Conservation (phyloP, 176 grass and related monocot species). For the Themeda triandra region DNA sequence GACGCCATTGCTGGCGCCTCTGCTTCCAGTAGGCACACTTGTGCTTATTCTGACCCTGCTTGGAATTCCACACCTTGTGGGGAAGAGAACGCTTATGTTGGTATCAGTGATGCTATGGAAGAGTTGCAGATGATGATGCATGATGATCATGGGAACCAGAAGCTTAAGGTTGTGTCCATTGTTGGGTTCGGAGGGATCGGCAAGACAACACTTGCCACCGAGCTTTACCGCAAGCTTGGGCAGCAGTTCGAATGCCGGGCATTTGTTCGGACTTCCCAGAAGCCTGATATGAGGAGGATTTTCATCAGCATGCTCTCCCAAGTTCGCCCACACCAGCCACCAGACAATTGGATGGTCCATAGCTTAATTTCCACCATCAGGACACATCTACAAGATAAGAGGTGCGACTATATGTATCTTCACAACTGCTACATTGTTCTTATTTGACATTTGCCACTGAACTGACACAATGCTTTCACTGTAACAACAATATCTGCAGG, state of each 20-base stretch:
- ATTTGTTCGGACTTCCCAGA: not conserved
- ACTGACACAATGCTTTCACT: not conserved
- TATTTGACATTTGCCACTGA: too few relatives aligned
- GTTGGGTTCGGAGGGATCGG: conserved; percentile 14
- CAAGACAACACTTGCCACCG: not conserved
- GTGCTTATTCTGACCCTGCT: not conserved
- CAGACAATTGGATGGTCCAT: not conserved
- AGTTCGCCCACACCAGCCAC: not conserved
- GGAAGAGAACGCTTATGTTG: not conserved
- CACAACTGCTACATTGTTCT: too few relatives aligned
- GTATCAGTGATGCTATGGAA: not conserved
- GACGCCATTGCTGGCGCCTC: too few relatives aligned
- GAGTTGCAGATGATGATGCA: not conserved
- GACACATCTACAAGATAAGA: conserved; percentile 33
- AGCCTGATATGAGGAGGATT: conserved; percentile 24
- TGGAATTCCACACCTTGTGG: not conserved
- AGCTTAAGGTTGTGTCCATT: conserved; percentile 12
- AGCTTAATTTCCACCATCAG: conserved; percentile 17
- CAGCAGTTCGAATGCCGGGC: not conserved
- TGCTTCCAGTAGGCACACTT: not conserved
- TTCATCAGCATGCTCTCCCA: conserved; percentile 30
- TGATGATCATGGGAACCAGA: not conserved
- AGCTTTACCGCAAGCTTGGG: conserved; percentile 1
- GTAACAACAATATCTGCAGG: not conserved
- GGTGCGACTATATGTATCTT: not conserved